Evolutionary conservation across 768 basidiomycete genomes (phyloP).

Genomic region (Leccinum rimulosum): DNA sequence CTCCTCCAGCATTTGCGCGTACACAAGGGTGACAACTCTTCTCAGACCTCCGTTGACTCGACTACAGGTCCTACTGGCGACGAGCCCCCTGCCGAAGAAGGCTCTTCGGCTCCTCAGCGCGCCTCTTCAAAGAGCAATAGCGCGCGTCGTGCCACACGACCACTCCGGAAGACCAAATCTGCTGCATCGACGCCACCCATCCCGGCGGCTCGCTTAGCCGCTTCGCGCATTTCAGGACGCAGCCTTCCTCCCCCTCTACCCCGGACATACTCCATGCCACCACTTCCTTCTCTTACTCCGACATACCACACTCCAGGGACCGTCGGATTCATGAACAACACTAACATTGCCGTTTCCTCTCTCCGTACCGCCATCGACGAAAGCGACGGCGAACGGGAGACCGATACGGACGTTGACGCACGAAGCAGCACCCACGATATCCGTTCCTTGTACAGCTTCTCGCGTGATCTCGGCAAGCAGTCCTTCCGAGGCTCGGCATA

Average conservation of each 20-base stretch:
- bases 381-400: conserved; percentile 34
- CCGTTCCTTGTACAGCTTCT: conserved; percentile 34
- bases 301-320: conserved; percentile 27
- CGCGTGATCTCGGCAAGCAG: conserved; percentile 29
- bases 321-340: conserved; percentile 34
- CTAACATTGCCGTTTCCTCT: conserved; percentile 36
- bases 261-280: conserved; percentile 34
- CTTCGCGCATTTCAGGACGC: conserved; percentile 32
- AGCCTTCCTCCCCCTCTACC: conserved; percentile 30
- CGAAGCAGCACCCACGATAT: conserved; percentile 25
- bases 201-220: conserved; percentile 32
- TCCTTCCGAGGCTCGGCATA: conserved; percentile 24
- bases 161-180: conserved; percentile 35
- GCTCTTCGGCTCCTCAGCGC: conserved; percentile 24
- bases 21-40: conserved; percentile 46
- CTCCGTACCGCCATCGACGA: conserved; percentile 35
- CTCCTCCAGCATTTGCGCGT: conserved; percentile 76
- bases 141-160: conserved; percentile 30
- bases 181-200: conserved; percentile 36
- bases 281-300: conserved; percentile 27
- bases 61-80: conserved; percentile 24
- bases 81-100: conserved; percentile 20
- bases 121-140: conserved; percentile 20
- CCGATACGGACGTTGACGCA: conserved; percentile 31
- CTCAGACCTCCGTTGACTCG: conserved; percentile 34